Base-by-base conservation (phyloP, 2,329 filamentous ascomycete genomes). In the Stemphylium vesicarium region DNA sequence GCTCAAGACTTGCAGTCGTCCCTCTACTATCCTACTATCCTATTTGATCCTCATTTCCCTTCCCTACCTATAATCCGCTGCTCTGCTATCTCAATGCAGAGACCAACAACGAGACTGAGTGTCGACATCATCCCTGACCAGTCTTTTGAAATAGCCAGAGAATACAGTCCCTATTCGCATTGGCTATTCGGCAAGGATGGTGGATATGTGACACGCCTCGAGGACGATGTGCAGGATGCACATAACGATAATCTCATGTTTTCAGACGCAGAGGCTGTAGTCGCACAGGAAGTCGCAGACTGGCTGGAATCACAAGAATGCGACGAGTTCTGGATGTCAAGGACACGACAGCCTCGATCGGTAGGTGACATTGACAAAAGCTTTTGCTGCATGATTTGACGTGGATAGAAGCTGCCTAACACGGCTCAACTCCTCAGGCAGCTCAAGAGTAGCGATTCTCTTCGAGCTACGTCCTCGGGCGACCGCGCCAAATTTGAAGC, bases 231-330 rank as follows among this genome's bases (percentile, higher is more conserved):
- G 5, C 18, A 36, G n/a, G 18, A 56, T 3, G 18, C 48, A 33
- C 24, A 32, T 4, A 6, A 41, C 4, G 47, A 51, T 24, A 31
- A 11, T n/a, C 20, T 38, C 4, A 41, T 46, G 12, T 53, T 15
- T 8, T 11, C 41, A 33, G 58, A 50, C 45, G 37, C 43, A 18
- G 54, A 69, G 16, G 51, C 59, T 12, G 38, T 31, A 2, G 41
- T 65, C 10, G 57, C 65, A 45, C 50, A 46, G 8, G 61, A 68
- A 42, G 55, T 70, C 1, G 58, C 54, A 15, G 59, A 68, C 4
- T 69, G 59, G 59, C 31, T 65, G 4, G 45, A 65, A 20, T 47
- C 61, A 2, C 47, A 53, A 29, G 52, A 62, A 15, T 50, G 52
- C 13, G 59, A 66, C 26, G 50, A 54, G 2, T 60, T 60, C 32